Evolutionary conservation across 768 basidiomycete genomes (phyloP).

Genomic region (Coprinopsis marcescibilis): DNA sequence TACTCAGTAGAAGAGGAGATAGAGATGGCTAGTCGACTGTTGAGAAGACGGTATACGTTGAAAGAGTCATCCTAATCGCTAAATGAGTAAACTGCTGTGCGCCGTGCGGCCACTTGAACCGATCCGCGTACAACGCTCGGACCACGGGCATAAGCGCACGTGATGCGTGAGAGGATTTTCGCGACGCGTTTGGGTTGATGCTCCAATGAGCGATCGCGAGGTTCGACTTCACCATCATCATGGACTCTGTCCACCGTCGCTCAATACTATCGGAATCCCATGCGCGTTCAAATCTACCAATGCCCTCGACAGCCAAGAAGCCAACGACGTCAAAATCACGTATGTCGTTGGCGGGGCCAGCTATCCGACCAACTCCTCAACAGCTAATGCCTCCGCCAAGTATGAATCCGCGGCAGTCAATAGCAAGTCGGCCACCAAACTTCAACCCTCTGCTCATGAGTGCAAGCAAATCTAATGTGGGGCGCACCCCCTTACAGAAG

Average conservation of each 20-base stretch:
- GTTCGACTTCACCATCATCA: constrained; percentile 18
- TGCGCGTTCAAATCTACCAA: constrained; percentile 64
- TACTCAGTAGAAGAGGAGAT: too few species aligned
- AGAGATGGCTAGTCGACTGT: not conserved
- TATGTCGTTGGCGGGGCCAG: constrained; percentile 74
- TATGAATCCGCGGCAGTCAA: constrained; percentile 62
- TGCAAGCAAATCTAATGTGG: constrained; percentile 57
- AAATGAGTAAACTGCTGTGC: not conserved
- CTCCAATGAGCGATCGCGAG: not conserved
- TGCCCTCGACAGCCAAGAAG: constrained; percentile 75
- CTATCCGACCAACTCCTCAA: constrained; percentile 56
- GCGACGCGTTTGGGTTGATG: constrained; percentile 6
- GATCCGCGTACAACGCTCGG: not conserved
- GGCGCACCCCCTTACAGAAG: constrained; percentile 73
- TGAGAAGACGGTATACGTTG: not conserved
- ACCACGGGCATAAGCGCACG: not conserved
- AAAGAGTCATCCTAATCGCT: constrained; percentile 18
- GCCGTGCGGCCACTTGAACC: not conserved
- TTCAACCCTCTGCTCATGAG: constrained; percentile 65
- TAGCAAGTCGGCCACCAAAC: constrained; percentile 61
- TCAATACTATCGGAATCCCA: constrained; percentile 48
- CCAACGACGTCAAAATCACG: constrained; percentile 46
- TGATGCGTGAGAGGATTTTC: not conserved
- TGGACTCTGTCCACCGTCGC: constrained; percentile 51
- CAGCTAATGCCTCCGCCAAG: constrained; percentile 39